Base-by-base conservation (phyloP, 176 grass and related monocot species). In the Musa beccarii region DNA sequence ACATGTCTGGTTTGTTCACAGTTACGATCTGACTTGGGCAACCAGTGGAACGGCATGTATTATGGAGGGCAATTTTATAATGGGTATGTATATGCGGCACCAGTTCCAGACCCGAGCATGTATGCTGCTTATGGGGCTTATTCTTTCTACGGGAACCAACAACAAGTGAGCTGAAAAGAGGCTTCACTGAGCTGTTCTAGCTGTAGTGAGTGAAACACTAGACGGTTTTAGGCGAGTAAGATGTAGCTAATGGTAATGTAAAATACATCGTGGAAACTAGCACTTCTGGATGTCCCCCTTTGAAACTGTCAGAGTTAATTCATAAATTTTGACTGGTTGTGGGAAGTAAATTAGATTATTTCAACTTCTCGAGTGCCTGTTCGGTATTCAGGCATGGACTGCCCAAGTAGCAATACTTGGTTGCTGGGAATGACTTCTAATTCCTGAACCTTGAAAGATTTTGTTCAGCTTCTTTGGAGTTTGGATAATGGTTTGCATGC, bases 21-120 rank as follows among this genome's bases (percentile, higher is more conserved):
- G 90, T 66, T 76, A 63, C 86, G 90, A 73, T 85, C 76, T 68
- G 94, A 98, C 28, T 84, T 66, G 2, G 80, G 90, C 24, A 93
- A 80, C 24, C 90, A 92, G 75, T 93, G 94, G 94, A 95, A 97
- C 14, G 80, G 88, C 21, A 84, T 91, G 84, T 98, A 89, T 76
- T 98, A 93, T 26, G 85, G 87, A 2, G 78, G 84, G 0, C 94
- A 85, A 11, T 93, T 89, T 76, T 98, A 91, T 83, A 98, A 85
- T 1, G 86, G 94, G 17, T 98, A 98, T 11, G 86, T 88, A 66
- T 98, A 98, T 69, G 86, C 90, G 3, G 77, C 86, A 6, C 90
- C 84, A 10, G 88, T 98, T 86, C 88, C 94, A 59, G 94, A 98
- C 43, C 88, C 90, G 1, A 89, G 82, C 71, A 84, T 98, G 90